phyloP scores from a whole-genome alignment of 768 basidiomycete genomes.

The Lactifluus piperatus region DNA sequence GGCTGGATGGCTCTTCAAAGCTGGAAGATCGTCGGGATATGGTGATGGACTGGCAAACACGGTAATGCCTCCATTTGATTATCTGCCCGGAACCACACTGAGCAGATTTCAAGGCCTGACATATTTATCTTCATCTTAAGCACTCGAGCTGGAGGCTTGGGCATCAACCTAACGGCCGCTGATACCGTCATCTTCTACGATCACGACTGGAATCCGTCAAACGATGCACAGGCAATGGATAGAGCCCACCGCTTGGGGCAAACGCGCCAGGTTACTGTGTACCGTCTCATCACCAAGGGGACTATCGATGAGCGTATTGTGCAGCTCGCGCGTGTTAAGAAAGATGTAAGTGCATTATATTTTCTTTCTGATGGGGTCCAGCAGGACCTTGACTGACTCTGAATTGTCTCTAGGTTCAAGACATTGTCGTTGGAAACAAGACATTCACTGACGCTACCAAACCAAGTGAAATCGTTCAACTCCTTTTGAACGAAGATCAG shows the following conservation, averaged over 20 bases:
- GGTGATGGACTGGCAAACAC: conserved; percentile 99
- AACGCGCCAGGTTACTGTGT: conserved; percentile 95
- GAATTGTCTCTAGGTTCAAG: conserved; percentile 69
- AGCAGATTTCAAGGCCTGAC: conserved; percentile 50
- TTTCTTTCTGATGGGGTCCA: conserved; percentile 7
- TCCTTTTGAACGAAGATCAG: conserved; percentile 92
- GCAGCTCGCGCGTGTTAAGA: conserved; percentile 91
- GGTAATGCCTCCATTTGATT: conserved; percentile 40
- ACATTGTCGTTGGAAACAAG: conserved; percentile 97
- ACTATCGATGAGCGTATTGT: conserved; percentile 97
- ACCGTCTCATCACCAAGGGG: conserved; percentile 86
- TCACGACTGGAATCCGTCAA: conserved; percentile 95
- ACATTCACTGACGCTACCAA: conserved; percentile 88
- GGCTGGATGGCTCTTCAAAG: conserved; percentile 89
- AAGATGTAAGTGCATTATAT: conserved; percentile 56
- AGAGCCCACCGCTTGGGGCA: conserved; percentile 95
- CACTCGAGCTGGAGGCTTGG: conserved; percentile 91
- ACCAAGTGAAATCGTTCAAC: conserved; percentile 92
- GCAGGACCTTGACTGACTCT: conserved; percentile 5
- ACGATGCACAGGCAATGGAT: conserved; percentile 98
- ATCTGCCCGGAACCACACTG: neutral
- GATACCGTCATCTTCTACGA: conserved; percentile 96
- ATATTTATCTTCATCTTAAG: conserved; percentile 87
- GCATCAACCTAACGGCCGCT: conserved; percentile 92
- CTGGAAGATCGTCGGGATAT: conserved; percentile 95